A percentile compares a stretch with the other conserved stretches of the same genome.
Evolutionary conservation across 1,284 basidiomycete genomes (phyloP).

Genomic region (Fistulina hepatica): DNA sequence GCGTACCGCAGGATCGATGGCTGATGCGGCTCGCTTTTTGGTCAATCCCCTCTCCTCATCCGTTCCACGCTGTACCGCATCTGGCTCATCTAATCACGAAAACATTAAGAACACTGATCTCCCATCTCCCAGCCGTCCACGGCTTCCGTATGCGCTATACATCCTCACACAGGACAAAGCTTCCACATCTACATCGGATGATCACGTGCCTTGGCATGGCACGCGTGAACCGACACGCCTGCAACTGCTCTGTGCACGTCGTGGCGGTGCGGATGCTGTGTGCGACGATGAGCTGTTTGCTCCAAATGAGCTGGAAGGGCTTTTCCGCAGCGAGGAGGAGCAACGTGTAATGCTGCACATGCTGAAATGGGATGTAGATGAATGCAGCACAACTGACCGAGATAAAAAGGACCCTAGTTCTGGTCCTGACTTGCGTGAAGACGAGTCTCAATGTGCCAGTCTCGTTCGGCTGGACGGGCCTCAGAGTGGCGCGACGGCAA

Average conservation of each 20-base stretch:
- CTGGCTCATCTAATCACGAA: slow-evolving; percentile 5
- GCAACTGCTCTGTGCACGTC: slow-evolving; percentile 41
- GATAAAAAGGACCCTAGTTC: background rate
- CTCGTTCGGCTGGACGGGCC: too few species aligned
- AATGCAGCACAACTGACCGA: background rate
- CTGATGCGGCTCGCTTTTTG: slow-evolving; percentile 41
- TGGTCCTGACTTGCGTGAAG: too few species aligned
- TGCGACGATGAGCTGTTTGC: slow-evolving; percentile 45
- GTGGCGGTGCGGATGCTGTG: slow-evolving; percentile 39
- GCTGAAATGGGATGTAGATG: background rate
- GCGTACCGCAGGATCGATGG: slow-evolving; percentile 32
- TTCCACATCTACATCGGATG: slow-evolving; percentile 35
- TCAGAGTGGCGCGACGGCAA: background rate
- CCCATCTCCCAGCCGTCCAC: slow-evolving; percentile 12
- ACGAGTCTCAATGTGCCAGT: too few species aligned
- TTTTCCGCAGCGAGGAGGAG: slow-evolving; percentile 35
- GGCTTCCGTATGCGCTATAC: slow-evolving; percentile 1
- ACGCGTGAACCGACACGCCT: slow-evolving; percentile 40
- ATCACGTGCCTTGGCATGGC: slow-evolving; percentile 29
- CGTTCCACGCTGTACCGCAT: slow-evolving; percentile 13
- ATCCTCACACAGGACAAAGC: slow-evolving; percentile 2
- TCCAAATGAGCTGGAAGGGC: slow-evolving; percentile 39
- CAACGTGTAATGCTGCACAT: slow-evolving; percentile 13
- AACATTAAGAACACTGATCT: slow-evolving; percentile 5
- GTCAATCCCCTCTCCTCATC: slow-evolving; percentile 36